phyloP scores from a whole-genome alignment of 202 grass and related monocot genomes.

The Eragrostis tef region DNA sequence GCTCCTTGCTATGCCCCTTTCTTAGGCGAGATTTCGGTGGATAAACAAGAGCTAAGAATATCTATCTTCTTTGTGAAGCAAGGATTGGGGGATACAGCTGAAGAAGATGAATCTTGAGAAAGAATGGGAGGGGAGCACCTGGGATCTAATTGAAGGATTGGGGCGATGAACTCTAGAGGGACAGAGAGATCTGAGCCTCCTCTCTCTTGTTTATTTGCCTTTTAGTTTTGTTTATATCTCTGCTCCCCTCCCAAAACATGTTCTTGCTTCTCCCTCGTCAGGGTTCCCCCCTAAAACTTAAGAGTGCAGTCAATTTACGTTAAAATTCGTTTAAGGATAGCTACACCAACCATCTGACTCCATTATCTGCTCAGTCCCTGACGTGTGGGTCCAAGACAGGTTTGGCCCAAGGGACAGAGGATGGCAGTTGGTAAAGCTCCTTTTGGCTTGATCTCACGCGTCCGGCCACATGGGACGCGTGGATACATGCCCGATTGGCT shows the following conservation, averaged over 20 bases:
- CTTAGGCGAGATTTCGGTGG: constrained; percentile 27
- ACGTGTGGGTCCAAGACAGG: neutral
- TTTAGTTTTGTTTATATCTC: too few species aligned
- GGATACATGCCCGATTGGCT: constrained; percentile 42
- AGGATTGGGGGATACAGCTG: neutral
- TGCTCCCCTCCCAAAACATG: neutral
- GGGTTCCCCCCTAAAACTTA: neutral
- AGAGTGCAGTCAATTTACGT: constrained; percentile 12
- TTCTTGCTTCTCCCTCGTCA: constrained; percentile 36
- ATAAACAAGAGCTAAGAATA: neutral
- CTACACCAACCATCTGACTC: neutral
- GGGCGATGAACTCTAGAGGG: neutral
- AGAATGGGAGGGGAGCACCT: neutral
- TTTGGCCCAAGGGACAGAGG: neutral
- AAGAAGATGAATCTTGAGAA: constrained; percentile 24
- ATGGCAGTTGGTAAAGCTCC: fast-evolving
- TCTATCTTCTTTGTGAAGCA: neutral
- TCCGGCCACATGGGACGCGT: constrained; percentile 24
- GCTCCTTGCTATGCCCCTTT: neutral
- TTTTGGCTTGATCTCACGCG: neutral
- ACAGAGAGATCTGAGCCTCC: constrained; percentile 43
- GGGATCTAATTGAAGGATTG: neutral
- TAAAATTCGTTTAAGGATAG: neutral
- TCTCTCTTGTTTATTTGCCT: neutral
- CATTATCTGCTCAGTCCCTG: neutral